phyloP scores from a whole-genome alignment of 257 asterid genomes.

The Salvia hispanica region DNA sequence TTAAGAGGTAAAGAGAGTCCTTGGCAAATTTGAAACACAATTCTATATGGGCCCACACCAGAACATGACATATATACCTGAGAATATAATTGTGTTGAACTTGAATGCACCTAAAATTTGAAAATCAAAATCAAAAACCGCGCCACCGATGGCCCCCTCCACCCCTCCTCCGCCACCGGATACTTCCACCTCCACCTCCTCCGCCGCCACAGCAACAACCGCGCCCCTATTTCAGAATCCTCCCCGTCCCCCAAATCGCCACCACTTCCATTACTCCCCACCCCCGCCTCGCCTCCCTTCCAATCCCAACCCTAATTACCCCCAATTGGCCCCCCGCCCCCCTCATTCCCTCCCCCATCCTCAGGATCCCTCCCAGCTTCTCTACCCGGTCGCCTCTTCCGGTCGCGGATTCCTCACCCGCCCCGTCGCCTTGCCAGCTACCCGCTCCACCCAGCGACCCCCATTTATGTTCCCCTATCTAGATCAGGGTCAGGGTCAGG shows the following conservation, averaged over 20 bases:
- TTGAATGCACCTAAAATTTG: conserved; percentile 7
- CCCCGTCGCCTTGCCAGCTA: conserved; percentile 44
- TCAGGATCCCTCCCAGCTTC: conserved; percentile 54
- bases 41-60: too few relatives aligned
- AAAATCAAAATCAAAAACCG: conserved; percentile 35
- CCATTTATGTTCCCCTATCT: conserved; percentile 50
- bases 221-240: conserved; percentile 43
- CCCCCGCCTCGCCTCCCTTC: conserved; percentile 47
- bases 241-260: conserved; percentile 43
- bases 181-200: conserved; percentile 36
- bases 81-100: background rate
- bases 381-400: conserved; percentile 65
- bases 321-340: conserved; percentile 54
- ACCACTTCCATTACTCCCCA: conserved; percentile 39
- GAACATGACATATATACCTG: too few relatives aligned
- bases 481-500: conserved; percentile 57
- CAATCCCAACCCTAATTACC: conserved; percentile 61
- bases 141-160: conserved; percentile 61
- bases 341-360: conserved; percentile 38
- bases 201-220: conserved; percentile 30
- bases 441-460: conserved; percentile 47
- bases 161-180: conserved; percentile 58
- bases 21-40: too few relatives aligned
- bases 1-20: too few relatives aligned
- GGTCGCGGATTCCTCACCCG: conserved; percentile 64